Evolutionary conservation across 805 yeast species (phyloP), one percentile per base, ranked within the genome.

Genomic region (Blastobotrys mokoenaii): DNA sequence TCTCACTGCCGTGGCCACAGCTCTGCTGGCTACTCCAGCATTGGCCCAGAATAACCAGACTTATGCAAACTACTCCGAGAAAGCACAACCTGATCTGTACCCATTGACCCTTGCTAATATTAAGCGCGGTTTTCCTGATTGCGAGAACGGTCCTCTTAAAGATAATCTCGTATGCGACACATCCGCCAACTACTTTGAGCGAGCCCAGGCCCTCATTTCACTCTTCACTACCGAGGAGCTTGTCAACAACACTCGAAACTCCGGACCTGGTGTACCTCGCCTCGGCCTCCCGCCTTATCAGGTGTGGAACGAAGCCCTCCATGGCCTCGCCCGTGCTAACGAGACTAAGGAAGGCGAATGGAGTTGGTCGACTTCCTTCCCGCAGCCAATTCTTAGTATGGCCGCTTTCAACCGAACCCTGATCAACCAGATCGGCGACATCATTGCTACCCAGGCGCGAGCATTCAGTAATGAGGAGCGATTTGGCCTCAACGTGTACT

Each of bases 261-360:
- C 38, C 15, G 17, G 43, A 12, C 42, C 45, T n/a, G 50, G 48
- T 4, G 45, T 47, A 3, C 40, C 47, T 3, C 31, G 50, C 37
- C 16, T 47, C 8, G 50, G 50, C 12, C 15, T 47, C 8, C 48
- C 50, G 2, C 39, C 41, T 16, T 47, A 47, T 30, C 40, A 44
- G n/a, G 40, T 40, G 45, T 47, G 50, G 50, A 34, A 38, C 14
- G 50, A 47, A 29, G 47, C 38, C 14, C 46, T 47, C 17, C 50
- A 47, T 38, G 50, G 50, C 11, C 25, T 47, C 6, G 50, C 45
- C 9, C 17, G 20, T 3, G 16, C 42, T 20, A 20, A 30, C 18
- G 35, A 16, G 2, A 44, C 37, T 6, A 29, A 20, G 11, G 38
- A 30, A 3, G 15, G 15, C 38, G 15, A 18, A 4, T 47, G 20